A percentile compares a stretch with the other conserved stretches of the same genome.
These are phyloP conservation scores for Maudiozyma bulderi DNA, from an alignment of 805 yeast genomes.

Conservation along the genomic window DNA sequence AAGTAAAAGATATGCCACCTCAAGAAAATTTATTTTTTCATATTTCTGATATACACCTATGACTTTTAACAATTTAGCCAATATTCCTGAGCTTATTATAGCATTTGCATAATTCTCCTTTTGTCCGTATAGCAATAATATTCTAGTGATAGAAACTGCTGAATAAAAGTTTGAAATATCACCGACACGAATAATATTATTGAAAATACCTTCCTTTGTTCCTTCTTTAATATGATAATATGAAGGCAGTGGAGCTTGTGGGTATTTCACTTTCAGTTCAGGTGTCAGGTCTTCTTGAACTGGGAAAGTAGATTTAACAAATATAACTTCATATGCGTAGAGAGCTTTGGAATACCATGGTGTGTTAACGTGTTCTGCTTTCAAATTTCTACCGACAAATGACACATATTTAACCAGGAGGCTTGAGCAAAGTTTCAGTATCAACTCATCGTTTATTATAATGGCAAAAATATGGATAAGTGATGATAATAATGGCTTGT, in stretches of 20 bases:
- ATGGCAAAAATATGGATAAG: constrained; percentile 36
- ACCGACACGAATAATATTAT: constrained; percentile 33
- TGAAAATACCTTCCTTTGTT: constrained; percentile 32
- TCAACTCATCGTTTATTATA: constrained; percentile 32
- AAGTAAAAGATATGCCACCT: constrained; percentile 42
- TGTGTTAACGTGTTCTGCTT: constrained; percentile 31
- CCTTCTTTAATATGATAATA: constrained; percentile 18
- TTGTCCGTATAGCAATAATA: constrained; percentile 45
- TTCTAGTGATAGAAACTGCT: constrained; percentile 45
- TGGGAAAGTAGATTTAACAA: constrained; percentile 46
- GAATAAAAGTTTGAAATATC: constrained; percentile 35
- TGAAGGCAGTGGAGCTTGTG: constrained; percentile 11
- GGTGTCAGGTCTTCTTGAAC: constrained; percentile 28
- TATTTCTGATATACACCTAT: constrained; percentile 32
- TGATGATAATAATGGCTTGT: constrained; percentile 29
- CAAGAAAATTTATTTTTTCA: constrained; percentile 34
- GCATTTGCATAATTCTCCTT: constrained; percentile 32
- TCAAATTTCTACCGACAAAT: constrained; percentile 31
- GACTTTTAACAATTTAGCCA: constrained; percentile 39
- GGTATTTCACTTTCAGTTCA: constrained; percentile 13
- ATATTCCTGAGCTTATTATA: constrained; percentile 39
- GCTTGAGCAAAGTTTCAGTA: constrained; percentile 29
- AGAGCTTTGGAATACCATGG: constrained; percentile 56
- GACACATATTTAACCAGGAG: constrained; percentile 30
- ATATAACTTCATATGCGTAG: constrained; percentile 43